Conservation (phyloP, 1,284 basidiomycete species). For the Ganoderma multipileum region DNA sequence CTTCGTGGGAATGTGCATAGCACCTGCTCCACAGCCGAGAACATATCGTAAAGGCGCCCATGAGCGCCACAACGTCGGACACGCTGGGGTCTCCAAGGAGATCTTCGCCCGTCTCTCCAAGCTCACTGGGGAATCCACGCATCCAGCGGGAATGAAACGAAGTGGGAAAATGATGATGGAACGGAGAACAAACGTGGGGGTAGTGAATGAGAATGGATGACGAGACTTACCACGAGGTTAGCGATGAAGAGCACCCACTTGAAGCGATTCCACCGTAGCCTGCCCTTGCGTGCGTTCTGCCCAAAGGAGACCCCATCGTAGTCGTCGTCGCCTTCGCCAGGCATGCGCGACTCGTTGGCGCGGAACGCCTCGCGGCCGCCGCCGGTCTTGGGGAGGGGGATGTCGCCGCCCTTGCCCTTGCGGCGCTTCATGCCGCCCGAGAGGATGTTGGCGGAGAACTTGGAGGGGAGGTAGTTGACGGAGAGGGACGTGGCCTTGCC, state of each 20-base stretch:
- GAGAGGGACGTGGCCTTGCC: slow-evolving; percentile 46
- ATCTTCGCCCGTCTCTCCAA: neutral
- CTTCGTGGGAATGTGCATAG: no score
- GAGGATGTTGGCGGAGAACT: slow-evolving; percentile 58
- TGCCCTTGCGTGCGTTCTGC: slow-evolving; percentile 48
- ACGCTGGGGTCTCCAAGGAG: neutral
- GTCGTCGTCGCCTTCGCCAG: slow-evolving; percentile 61
- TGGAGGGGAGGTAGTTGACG: slow-evolving; percentile 64
- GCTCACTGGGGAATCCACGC: neutral
- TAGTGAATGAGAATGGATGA: slow-evolving; percentile 7
- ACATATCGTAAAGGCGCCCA: slow-evolving; percentile 1
- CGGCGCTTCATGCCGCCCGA: slow-evolving; percentile 50
- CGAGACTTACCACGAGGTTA: slow-evolving; percentile 55
- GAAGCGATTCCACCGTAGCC: slow-evolving; percentile 65
- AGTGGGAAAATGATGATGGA: neutral
- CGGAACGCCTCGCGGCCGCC: slow-evolving; percentile 63
- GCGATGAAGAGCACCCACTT: slow-evolving; percentile 63
- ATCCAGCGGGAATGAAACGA: neutral
- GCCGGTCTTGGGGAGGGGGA: slow-evolving; percentile 49
- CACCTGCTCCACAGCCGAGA: neutral
- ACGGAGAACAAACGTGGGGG: slow-evolving; percentile 1
- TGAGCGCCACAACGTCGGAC: neutral
- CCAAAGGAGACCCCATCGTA: slow-evolving; percentile 53
- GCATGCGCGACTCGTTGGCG: slow-evolving; percentile 53
- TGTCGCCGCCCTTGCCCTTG: slow-evolving; percentile 40